Conservation (phyloP, 2,329 filamentous ascomycete species). For the Harringtonia lauricola region DNA sequence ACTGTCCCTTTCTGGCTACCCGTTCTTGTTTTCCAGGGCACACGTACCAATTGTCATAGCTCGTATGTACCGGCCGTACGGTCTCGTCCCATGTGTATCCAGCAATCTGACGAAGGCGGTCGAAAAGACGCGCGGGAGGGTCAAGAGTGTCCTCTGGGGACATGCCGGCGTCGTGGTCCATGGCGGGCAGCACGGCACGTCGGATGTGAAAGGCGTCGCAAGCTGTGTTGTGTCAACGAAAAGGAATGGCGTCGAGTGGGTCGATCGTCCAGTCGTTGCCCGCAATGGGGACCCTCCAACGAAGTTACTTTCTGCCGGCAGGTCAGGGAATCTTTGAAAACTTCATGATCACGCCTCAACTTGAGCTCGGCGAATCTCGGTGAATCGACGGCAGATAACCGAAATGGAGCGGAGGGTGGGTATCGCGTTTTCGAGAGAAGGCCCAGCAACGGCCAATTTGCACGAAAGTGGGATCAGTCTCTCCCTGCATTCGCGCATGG, state of each 20-base stretch:
- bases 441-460: no score
- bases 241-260: neutral
- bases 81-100: conserved; percentile 70
- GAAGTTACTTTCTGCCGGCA: neutral
- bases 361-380: conserved; percentile 20
- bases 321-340: neutral
- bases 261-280: no score
- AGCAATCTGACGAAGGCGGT: conserved; percentile 60
- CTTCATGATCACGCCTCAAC: neutral
- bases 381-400: no score
- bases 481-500: no score
- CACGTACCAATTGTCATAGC: conserved; percentile 76
- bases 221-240: neutral
- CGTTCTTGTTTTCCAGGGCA: neutral
- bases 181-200: conserved; percentile 20
- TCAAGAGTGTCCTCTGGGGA: conserved; percentile 44
- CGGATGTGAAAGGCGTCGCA: neutral
- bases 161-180: conserved; percentile 33
- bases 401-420: neutral
- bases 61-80: conserved; percentile 45
- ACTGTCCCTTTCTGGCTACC: neutral
- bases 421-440: no score
- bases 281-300: neutral
- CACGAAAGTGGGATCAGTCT: no score
- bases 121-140: conserved; percentile 58